Percentiles rank a stretch among this genome's conserved stretches.
These are phyloP conservation scores for Rhododendron simsii DNA, from an alignment of 148 eudicot species.

Conservation along the genomic window DNA sequence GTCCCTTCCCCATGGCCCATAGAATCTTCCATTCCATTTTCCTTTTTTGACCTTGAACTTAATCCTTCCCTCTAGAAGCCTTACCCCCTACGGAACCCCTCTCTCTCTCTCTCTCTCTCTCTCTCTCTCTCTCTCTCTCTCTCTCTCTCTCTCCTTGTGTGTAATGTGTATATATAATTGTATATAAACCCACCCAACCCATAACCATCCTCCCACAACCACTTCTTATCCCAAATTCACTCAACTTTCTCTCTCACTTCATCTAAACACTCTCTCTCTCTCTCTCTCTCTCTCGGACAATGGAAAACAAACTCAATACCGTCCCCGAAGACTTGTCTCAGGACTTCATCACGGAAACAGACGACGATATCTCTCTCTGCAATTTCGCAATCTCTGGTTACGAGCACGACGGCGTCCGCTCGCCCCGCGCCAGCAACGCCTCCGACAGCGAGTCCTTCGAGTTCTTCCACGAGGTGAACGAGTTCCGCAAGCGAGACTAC, in stretches of 20 bases:
- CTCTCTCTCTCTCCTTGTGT: too few species aligned
- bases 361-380: conserved; percentile 9
- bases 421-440: not conserved
- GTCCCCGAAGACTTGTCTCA: not conserved
- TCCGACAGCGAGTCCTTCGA: conserved; percentile 7
- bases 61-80: too few species aligned
- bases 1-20: not conserved
- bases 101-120: too few species aligned
- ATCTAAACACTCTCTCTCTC: too few species aligned
- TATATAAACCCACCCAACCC: not conserved
- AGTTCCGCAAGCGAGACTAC: conserved; percentile 12
- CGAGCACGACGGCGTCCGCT: not conserved
- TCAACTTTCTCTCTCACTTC: not conserved
- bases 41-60: too few species aligned
- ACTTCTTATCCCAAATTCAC: too few species aligned
- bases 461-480: conserved; percentile 7
- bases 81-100: too few species aligned
- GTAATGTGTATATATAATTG: too few species aligned
- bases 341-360: not conserved
- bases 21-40: not conserved
- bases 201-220: too few species aligned
- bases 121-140: too few species aligned
- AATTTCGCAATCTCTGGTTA: conserved; percentile 12
- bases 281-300: not conserved
- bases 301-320: not conserved